phyloP scores from a whole-genome alignment of 257 asterid species.

The Gardenia jasminoides region DNA sequence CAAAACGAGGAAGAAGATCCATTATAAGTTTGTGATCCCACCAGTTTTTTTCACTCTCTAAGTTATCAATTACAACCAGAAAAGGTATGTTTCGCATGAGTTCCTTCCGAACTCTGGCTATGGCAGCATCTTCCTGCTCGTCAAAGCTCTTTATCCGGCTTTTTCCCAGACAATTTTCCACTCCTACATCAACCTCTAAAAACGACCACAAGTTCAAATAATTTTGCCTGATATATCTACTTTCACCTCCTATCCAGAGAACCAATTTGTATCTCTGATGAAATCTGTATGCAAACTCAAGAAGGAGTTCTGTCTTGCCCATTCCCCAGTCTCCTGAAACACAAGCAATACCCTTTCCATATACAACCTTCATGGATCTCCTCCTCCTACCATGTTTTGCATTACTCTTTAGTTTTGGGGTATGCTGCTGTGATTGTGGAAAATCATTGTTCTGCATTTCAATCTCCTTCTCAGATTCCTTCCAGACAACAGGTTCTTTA shows the following conservation, averaged over 20 bases:
- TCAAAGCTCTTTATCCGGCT: slow-evolving; percentile 64
- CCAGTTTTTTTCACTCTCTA: slow-evolving; percentile 97
- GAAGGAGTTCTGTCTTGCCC: slow-evolving; percentile 81
- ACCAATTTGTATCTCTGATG: slow-evolving; percentile 85
- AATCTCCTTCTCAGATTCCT: slow-evolving; percentile 78
- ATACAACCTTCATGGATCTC: slow-evolving; percentile 54
- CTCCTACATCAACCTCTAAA: slow-evolving; percentile 78
- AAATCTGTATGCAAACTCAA: slow-evolving; percentile 69
- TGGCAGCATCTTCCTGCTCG: slow-evolving; percentile 80
- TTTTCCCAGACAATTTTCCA: slow-evolving; percentile 54
- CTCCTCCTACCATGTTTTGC: slow-evolving; percentile 54
- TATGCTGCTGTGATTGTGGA: slow-evolving; percentile 32
- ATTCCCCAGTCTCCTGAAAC: slow-evolving; percentile 81
- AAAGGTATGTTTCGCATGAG: slow-evolving; percentile 78
- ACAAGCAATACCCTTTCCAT: slow-evolving; percentile 84
- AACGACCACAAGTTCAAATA: slow-evolving; percentile 71
- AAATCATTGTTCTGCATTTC: slow-evolving; percentile 62
- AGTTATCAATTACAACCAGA: slow-evolving; percentile 66
- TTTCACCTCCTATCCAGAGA: slow-evolving; percentile 84
- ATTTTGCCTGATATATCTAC: slow-evolving; percentile 68
- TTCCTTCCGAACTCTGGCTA: slow-evolving; percentile 76
- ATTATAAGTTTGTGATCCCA: slow-evolving; percentile 89
- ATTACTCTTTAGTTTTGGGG: slow-evolving; percentile 31
- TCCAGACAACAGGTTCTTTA: slow-evolving; percentile 76
- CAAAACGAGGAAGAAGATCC: slow-evolving; percentile 91